A percentile compares a stretch with the other conserved stretches of the same genome.
Conservation (phyloP, 208 protist species). For the Leishmania martiniquensis region DNA sequence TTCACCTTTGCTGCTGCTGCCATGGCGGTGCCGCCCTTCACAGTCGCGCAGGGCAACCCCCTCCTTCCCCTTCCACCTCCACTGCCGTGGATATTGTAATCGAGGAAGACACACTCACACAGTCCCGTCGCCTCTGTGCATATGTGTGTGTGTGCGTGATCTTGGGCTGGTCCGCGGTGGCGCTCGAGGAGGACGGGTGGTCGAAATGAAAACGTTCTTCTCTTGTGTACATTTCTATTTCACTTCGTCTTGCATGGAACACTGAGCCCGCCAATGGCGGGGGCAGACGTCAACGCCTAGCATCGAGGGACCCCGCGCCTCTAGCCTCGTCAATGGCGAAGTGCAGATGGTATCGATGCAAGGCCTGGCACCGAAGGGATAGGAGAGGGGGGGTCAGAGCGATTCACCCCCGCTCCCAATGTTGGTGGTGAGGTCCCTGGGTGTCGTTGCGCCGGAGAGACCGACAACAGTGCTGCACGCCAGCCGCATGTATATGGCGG, state of each 20-base stretch:
- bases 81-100: too few relatives aligned
- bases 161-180: neutral
- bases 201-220: neutral
- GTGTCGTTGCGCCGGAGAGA: neutral
- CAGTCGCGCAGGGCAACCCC: neutral
- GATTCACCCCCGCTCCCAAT: neutral
- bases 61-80: too few relatives aligned
- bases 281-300: neutral
- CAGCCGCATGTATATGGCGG: neutral
- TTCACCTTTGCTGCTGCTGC: neutral
- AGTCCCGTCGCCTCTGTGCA: neutral
- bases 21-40: neutral
- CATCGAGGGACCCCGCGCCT: neutral
- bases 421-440: neutral
- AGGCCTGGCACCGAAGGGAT: neutral
- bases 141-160: conserved; percentile 1
- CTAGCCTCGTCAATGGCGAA: neutral
- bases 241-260: neutral
- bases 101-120: too few relatives aligned
- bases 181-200: neutral
- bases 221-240: neutral
- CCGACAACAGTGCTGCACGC: neutral
- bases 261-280: neutral
- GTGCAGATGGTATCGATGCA: neutral
- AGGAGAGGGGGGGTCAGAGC: neutral